Evolutionary conservation across 495 filamentous ascomycete genomes (phyloP), one percentile per base, ranked within the genome.

Genomic region (Aspergillus incahuasiensis): DNA sequence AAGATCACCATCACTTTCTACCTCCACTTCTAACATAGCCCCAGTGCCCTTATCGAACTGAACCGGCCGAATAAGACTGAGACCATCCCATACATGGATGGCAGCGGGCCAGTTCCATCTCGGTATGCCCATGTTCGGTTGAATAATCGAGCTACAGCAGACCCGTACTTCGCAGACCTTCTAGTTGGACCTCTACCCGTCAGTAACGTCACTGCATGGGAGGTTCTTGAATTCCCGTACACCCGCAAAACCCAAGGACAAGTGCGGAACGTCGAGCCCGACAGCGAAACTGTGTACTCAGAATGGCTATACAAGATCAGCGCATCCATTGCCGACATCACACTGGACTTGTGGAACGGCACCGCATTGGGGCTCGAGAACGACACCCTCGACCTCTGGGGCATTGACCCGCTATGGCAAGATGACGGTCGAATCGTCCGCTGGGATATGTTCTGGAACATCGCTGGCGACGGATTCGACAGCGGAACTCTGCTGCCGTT

Each of bases 401-500:
- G 58, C 2, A 53, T 60, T 24, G 53, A 60, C 42, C 58, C 58
- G 7, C 16, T 60, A 24, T 60, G 58, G 58, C 53, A 60, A 34
- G 58, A 60, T n/a, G 58, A 60, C 12, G 58, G 48, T 0, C 53
- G 58, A 1, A 40, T 55, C 9, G 28, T 60, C 35, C 58, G 58
- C 42, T 60, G 58, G 58, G 58, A 60, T 25, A 30, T 52, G 24
- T 60, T 52, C 48, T 60, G 58, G 58, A 56, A 60, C n/a, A 56
- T 34, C 21, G 19, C 53, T 8, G 53, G 42, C 6, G 58, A 53
- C n/a, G 22, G 54, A 6, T 60, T 56, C 18, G 58, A 60, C 22
- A 51, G 45, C 16, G 35, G 20, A 2, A 60, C 48, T 25, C 24
- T 60, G n/a, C 48, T 60, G 1, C 53, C 58, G 6, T 25, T 60